Percentiles rank a stretch among this genome's conserved stretches.
phyloP scores from a whole-genome alignment of 768 basidiomycete species.

The Boletus rex-veris region DNA sequence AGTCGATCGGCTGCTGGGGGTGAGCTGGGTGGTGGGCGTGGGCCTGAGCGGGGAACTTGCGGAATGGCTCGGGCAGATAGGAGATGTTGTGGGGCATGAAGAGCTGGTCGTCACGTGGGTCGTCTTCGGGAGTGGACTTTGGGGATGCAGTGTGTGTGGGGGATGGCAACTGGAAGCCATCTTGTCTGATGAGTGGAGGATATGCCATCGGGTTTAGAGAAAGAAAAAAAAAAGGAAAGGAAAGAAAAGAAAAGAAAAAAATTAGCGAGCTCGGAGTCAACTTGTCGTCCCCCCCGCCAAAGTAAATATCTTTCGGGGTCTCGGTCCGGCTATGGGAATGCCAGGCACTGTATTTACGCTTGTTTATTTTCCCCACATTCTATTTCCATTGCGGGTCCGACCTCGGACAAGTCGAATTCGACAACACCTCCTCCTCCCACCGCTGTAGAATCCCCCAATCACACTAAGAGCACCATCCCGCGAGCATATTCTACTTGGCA shows the following conservation, averaged over 20 bases:
- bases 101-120: conserved; percentile 32
- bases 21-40: conserved; percentile 16
- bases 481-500: too few relatives aligned
- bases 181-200: conserved; percentile 49
- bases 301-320: conserved; percentile 27
- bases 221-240: background rate
- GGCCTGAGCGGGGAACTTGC: conserved; percentile 42
- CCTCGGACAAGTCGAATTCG: too few relatives aligned
- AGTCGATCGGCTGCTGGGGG: conserved; percentile 41
- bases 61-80: conserved; percentile 53
- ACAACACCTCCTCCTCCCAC: background rate
- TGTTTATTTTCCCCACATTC: conserved; percentile 24
- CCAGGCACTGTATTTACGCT: conserved; percentile 19
- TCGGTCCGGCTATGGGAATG: conserved; percentile 34
- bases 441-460: background rate
- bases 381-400: conserved; percentile 11
- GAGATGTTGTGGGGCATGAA: conserved; percentile 45
- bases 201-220: conserved; percentile 22
- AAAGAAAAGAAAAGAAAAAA: background rate
- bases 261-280: background rate
- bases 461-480: too few relatives aligned
- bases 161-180: conserved; percentile 68
- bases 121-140: conserved; percentile 28
- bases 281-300: too few relatives aligned
- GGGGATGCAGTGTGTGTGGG: conserved; percentile 35